Base-by-base conservation (phyloP, 2,329 filamentous ascomycete genomes). In the Paracorniculantispora psalliotae region DNA sequence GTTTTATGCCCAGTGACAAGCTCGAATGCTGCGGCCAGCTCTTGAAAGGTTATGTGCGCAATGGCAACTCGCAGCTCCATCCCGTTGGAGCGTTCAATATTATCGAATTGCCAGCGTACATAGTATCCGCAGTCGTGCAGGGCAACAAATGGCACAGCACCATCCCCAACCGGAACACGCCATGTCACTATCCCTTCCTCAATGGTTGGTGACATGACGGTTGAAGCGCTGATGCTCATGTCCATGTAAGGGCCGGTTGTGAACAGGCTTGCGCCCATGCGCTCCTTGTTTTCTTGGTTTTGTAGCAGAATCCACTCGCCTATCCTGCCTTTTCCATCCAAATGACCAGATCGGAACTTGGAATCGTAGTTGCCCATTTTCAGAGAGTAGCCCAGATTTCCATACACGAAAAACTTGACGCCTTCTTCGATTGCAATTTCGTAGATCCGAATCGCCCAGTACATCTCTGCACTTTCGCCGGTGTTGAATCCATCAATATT, bases 401-500 rank as follows among this genome's bases (percentile, higher is more conserved):
- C 78, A 60, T 77, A 81, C 48, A 76, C 69, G 64, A 79, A 76
- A 65, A 77, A 72, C 66, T 73, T 65, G 57, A 77, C 63, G 15
- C 75, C 69, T 26, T 75, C 70, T 61, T 77, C 77, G 59, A 80
- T 69, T 4, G 73, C 70, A 37, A 75, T 60, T 61, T 76, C 68
- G 66, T 77, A 74, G 57, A 69, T 62, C 46, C 77, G 68, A 47
- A 80, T 71, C 5, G 72, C 68, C 77, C 74, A 83, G 65, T 72
- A 82, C 1, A 75, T 75, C 65, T 83, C 79, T 0, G 72, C 72
- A 63, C 81, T 81, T 67, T 81, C 79, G 35, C 80, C 80, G 30
- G 69, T 69, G 61, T 79, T 81, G 67, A 81, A 81, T 12, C 79
- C 78, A 61, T 82, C 80, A 41, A 80, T 77, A 64, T 83, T 83